A percentile compares a stretch with the other conserved stretches of the same genome.
Evolutionary conservation across 1,284 basidiomycete species (phyloP).

Genomic region (Sporisorium reilianum): DNA sequence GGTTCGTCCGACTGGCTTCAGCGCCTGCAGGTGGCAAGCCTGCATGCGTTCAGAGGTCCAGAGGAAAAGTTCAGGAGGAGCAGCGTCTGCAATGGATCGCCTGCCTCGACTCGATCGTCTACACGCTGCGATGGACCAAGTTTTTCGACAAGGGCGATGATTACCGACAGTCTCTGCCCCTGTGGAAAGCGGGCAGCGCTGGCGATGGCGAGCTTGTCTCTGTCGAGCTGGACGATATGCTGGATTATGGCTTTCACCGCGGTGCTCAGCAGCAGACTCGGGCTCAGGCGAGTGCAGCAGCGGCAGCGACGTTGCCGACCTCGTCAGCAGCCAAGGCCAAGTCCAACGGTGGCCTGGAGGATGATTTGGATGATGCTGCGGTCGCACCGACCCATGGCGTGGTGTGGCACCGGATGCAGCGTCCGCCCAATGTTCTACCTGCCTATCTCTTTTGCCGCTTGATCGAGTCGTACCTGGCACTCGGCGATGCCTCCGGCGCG

Average conservation of each 20-base stretch:
- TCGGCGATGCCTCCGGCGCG: conserved; percentile 36
- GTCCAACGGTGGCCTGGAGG: neutral
- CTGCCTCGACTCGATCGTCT: conserved; percentile 29
- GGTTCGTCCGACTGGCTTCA: neutral
- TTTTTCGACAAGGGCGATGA: conserved; percentile 44
- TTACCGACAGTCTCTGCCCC: conserved; percentile 17
- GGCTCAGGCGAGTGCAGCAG: conserved; percentile 7
- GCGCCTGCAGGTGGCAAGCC: neutral
- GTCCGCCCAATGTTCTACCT: conserved; percentile 32
- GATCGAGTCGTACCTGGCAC: conserved; percentile 36
- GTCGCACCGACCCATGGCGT: conserved; percentile 6
- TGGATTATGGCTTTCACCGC: conserved; percentile 10
- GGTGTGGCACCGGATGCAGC: neutral
- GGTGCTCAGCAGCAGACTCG: neutral
- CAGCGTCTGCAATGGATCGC: conserved; percentile 21
- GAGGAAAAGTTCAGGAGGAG: conserved; percentile 9
- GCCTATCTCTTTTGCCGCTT: conserved; percentile 25
- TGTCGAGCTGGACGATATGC: conserved; percentile 29
- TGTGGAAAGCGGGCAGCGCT: conserved; percentile 30
- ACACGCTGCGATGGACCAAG: conserved; percentile 34
- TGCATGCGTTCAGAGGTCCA: neutral
- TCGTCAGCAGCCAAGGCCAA: conserved; percentile 1
- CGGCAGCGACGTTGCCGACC: conserved; percentile 14
- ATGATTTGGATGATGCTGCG: neutral
- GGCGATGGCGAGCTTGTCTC: conserved; percentile 24